Evolutionary conservation across 129 eudicot species (phyloP).

Genomic region (Scalesia atractyloides): DNA sequence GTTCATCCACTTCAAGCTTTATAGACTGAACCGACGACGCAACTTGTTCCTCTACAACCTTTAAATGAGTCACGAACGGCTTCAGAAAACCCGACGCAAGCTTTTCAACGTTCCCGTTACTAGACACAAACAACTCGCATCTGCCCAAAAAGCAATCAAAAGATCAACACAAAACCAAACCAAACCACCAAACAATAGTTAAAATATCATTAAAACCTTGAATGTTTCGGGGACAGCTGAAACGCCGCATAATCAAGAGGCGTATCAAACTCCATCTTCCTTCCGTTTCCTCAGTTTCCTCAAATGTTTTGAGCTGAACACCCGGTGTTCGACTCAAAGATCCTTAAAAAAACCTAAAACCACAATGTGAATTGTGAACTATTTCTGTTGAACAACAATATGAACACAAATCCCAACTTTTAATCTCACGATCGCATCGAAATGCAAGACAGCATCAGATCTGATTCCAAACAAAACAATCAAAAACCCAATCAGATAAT

Average conservation of each 20-base stretch:
- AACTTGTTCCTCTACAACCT: constrained; percentile 86
- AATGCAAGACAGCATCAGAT: constrained; percentile 39
- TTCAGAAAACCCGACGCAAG: constrained; percentile 90
- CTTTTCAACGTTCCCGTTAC: constrained; percentile 76
- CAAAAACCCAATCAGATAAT: constrained; percentile 15
- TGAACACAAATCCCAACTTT: constrained; percentile 10
- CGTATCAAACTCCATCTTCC: constrained; percentile 65
- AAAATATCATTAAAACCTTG: constrained; percentile 45
- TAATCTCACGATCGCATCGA: constrained; percentile 6
- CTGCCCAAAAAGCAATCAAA: constrained; percentile 39
- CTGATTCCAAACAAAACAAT: constrained; percentile 38
- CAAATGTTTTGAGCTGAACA: neutral
- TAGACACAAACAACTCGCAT: constrained; percentile 87
- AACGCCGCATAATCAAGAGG: constrained; percentile 90
- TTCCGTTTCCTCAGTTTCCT: neutral
- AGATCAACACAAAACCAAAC: neutral
- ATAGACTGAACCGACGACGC: constrained; percentile 65
- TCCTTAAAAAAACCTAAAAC: constrained; percentile 17
- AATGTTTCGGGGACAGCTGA: constrained; percentile 87
- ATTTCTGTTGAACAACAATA: neutral
- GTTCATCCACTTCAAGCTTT: constrained; percentile 73
- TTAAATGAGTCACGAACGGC: constrained; percentile 83
- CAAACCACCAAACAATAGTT: neutral
- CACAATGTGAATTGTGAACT: constrained; percentile 17
- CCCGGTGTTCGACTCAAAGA: constrained; percentile 25